Conservation (phyloP, 2,329 filamentous ascomycete species). For the Mycosphaerella arachidis region DNA sequence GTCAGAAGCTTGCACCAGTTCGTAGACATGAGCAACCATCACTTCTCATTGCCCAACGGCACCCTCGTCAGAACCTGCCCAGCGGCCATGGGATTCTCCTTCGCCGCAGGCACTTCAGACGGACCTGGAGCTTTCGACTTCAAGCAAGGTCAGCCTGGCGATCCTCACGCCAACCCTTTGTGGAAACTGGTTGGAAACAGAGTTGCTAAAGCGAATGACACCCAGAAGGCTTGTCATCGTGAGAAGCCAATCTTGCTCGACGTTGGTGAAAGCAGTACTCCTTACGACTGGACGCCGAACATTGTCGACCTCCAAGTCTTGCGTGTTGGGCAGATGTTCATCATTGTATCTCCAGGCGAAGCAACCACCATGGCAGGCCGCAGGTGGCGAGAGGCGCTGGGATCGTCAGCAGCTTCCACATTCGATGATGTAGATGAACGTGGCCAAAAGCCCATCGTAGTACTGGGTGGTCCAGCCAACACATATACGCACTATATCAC, state of each 20-base stretch:
- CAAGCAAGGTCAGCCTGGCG: constrained; percentile 74
- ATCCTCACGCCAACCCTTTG: constrained; percentile 69
- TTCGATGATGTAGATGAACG: constrained; percentile 35
- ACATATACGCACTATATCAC: constrained; percentile 80
- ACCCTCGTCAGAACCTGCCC: constrained; percentile 70
- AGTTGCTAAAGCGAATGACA: constrained; percentile 63
- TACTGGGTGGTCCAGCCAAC: constrained; percentile 84
- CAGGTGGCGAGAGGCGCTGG: constrained; percentile 73
- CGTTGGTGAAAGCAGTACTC: constrained; percentile 71
- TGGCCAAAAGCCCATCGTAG: constrained; percentile 62
- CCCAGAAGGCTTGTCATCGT: constrained; percentile 70
- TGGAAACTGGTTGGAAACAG: constrained; percentile 73
- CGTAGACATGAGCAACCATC: constrained; percentile 72
- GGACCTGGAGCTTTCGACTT: constrained; percentile 91
- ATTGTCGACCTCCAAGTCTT: constrained; percentile 84
- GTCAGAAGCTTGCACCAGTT: constrained; percentile 84
- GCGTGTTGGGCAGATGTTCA: constrained; percentile 76
- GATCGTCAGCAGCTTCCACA: constrained; percentile 41
- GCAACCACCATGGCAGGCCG: constrained; percentile 89
- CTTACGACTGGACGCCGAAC: constrained; percentile 87
- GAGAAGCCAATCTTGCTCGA: constrained; percentile 84
- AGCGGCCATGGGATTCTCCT: constrained; percentile 84
- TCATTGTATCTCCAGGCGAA: constrained; percentile 81
- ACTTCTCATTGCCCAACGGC: constrained; percentile 70
- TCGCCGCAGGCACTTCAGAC: constrained; percentile 88